Conservation (phyloP, 75 land plant species). For the Picea sitchensis region DNA sequence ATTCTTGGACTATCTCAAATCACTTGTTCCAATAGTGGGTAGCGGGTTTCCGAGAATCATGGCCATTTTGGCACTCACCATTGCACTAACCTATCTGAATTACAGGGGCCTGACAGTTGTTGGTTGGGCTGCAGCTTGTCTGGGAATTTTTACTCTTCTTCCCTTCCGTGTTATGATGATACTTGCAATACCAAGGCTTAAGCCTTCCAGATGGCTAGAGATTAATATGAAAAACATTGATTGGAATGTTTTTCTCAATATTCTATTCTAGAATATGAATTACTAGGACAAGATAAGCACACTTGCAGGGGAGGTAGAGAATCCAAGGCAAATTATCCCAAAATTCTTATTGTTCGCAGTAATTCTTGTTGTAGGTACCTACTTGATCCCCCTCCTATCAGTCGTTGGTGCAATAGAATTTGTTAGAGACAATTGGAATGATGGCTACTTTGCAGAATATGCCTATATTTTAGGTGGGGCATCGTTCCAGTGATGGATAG, state of each 20-base stretch:
- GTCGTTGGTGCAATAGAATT: slow-evolving; percentile 60
- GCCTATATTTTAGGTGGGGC: slow-evolving; percentile 62
- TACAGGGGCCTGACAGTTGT: slow-evolving; percentile 67
- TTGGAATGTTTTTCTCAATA: slow-evolving; percentile 66
- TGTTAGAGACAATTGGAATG: slow-evolving; percentile 54
- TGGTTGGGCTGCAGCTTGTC: slow-evolving; percentile 48
- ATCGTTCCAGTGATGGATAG: slow-evolving; percentile 45
- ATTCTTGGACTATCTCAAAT: slow-evolving; percentile 75
- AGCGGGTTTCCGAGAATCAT: slow-evolving; percentile 30
- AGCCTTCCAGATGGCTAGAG: slow-evolving; percentile 54
- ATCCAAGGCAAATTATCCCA: slow-evolving; percentile 63
- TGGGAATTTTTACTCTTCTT: slow-evolving; percentile 54
- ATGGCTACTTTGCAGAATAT: slow-evolving; percentile 72
- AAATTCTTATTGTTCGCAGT: slow-evolving; percentile 57
- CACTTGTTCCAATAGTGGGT: slow-evolving; percentile 44
- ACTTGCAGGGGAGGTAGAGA: slow-evolving; percentile 75
- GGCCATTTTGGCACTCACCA: slow-evolving; percentile 38
- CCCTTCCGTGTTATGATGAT: slow-evolving; percentile 60
- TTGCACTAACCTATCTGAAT: slow-evolving; percentile 58
- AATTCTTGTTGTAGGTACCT: slow-evolving; percentile 52
- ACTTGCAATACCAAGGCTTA: slow-evolving; percentile 52
- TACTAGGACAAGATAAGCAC: slow-evolving; percentile 83
- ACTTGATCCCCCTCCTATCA: slow-evolving; percentile 56
- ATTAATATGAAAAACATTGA: slow-evolving; percentile 36
- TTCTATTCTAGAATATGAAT: slow-evolving; percentile 81